phyloP scores from a whole-genome alignment of 2,329 filamentous ascomycete genomes.

The Pleoardoris graminearum region DNA sequence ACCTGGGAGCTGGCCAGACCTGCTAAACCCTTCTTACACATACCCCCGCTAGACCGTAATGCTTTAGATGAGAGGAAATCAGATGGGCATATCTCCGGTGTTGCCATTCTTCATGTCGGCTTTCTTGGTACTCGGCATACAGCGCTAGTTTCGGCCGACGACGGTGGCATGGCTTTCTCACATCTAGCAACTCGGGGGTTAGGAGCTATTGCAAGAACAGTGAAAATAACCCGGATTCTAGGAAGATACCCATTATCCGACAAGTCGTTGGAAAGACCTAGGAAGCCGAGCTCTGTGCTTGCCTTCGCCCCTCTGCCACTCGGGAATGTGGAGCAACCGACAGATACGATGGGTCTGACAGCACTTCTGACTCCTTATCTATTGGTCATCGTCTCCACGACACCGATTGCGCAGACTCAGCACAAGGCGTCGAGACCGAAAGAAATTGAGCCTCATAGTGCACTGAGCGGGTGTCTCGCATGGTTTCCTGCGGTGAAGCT shows the following conservation, averaged over 20 bases:
- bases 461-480: conserved; percentile 89
- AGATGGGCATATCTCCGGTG: conserved; percentile 81
- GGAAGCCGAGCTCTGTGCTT: conserved; percentile 92
- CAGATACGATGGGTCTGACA: conserved; percentile 85
- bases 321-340: conserved; percentile 89
- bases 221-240: conserved; percentile 88
- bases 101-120: conserved; percentile 84
- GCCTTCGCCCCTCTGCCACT: conserved; percentile 88
- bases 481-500: conserved; percentile 97
- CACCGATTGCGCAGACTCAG: conserved; percentile 92
- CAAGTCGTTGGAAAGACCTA: conserved; percentile 63
- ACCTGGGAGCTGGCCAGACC: conserved; percentile 90
- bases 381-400: conserved; percentile 95
- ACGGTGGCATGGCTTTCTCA: conserved; percentile 96
- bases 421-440: conserved; percentile 91
- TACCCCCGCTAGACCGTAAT: conserved; percentile 72
- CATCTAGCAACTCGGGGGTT: conserved; percentile 91
- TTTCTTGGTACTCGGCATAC: conserved; percentile 94
- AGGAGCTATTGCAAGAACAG: conserved; percentile 78
- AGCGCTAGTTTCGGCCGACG: conserved; percentile 91
- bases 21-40: conserved; percentile 85
- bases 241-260: conserved; percentile 82
- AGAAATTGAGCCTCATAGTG: conserved; percentile 84
- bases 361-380: conserved; percentile 96
- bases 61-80: conserved; percentile 66